phyloP scores from a whole-genome alignment of 257 asterid genomes.

The Mentha longifolia region DNA sequence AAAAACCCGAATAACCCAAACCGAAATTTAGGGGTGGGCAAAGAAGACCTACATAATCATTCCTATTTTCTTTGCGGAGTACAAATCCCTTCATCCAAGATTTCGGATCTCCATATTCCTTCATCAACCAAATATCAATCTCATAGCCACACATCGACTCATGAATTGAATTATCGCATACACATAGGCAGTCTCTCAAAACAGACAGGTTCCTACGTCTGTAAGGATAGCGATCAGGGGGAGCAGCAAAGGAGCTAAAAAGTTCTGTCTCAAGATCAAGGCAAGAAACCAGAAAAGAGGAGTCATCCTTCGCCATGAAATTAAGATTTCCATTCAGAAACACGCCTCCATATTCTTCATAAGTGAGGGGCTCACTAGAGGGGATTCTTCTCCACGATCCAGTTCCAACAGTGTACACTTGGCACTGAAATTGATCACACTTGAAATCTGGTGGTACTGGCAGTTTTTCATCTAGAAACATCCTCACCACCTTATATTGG shows the following conservation, averaged over 20 bases:
- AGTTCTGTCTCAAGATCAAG: constrained; percentile 5
- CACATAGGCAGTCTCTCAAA: constrained; percentile 13
- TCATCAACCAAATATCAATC: constrained; percentile 10
- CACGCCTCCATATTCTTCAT: not conserved
- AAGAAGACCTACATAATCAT: not conserved
- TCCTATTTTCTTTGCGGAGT: not conserved
- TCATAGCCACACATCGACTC: not conserved
- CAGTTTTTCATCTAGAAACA: not conserved
- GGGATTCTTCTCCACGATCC: not conserved
- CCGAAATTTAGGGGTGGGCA: no score
- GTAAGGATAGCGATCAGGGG: not conserved
- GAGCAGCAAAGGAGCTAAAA: not conserved
- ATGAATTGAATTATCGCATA: not conserved
- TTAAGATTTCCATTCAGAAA: constrained; percentile 48
- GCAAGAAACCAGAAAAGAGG: constrained; percentile 27
- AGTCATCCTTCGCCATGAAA: constrained; percentile 28
- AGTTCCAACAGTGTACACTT: not conserved
- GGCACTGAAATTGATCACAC: not conserved
- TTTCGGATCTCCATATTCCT: not conserved
- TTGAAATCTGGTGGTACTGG: no score
- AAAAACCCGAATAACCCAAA: no score
- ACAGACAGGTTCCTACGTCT: constrained; percentile 12
- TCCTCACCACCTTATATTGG: constrained; percentile 38
- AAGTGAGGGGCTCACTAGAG: not conserved
- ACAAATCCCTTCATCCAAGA: constrained; percentile 17